Percentiles rank a stretch among this genome's conserved stretches.
Evolutionary conservation across 1,139 yeast species (phyloP).

Genomic region (Geotrichum macrosporum): DNA sequence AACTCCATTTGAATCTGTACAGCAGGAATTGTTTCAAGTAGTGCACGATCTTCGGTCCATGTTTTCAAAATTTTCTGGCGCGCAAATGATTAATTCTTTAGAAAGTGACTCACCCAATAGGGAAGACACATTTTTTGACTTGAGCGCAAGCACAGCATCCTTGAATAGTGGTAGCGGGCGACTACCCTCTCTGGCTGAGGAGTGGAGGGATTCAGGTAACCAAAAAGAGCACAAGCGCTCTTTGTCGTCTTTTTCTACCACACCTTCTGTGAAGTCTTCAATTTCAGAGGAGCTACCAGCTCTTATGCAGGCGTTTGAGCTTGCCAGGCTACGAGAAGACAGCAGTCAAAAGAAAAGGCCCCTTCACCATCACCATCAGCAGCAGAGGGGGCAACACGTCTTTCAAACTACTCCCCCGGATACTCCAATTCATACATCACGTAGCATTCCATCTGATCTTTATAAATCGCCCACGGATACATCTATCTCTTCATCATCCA

Average conservation of each 20-base stretch:
- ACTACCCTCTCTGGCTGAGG: conserved; percentile 19
- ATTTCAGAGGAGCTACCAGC: conserved; percentile 33
- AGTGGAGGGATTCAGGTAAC: conserved; percentile 15
- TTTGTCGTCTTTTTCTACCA: conserved; percentile 19
- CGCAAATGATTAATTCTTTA: conserved; percentile 19
- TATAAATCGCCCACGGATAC: conserved; percentile 1
- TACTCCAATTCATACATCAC: conserved; percentile 11
- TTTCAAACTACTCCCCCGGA: conserved; percentile 18
- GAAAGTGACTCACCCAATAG: conserved; percentile 8
- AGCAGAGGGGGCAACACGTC: no score
- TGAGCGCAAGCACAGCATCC: conserved; percentile 1
- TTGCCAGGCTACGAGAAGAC: conserved; percentile 26
- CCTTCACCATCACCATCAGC: background rate
- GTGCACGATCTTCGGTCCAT: conserved; percentile 37
- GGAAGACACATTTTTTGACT: conserved; percentile 9
- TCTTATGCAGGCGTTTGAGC: conserved; percentile 32
- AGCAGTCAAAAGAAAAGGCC: conserved; percentile 6
- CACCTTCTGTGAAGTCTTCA: conserved; percentile 24
- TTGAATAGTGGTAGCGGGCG: background rate
- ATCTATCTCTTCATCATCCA: conserved; percentile 1
- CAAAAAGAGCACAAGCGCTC: no score
- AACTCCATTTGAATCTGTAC: conserved; percentile 35
- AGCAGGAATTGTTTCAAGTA: conserved; percentile 38
- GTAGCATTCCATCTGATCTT: background rate
- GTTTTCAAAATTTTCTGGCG: conserved; percentile 33